A percentile compares a stretch with the other conserved stretches of the same genome.
phyloP scores from a whole-genome alignment of 768 basidiomycete genomes.

The Calocera cornea region DNA sequence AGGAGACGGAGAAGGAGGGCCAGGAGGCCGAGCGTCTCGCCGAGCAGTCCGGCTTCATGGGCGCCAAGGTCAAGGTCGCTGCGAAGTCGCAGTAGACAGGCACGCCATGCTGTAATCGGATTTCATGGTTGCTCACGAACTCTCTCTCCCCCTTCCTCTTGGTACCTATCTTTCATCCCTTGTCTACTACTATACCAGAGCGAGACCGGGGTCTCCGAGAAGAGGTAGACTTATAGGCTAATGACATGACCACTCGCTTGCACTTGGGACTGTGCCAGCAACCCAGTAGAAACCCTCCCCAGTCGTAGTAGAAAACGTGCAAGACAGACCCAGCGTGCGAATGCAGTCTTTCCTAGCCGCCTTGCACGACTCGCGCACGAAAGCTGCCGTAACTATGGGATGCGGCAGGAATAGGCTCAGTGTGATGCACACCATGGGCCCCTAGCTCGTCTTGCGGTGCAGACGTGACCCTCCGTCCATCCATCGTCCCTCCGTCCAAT shows the following conservation, averaged over 20 bases:
- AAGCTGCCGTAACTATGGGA: no score
- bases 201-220: neutral
- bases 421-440: no score
- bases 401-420: no score
- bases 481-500: neutral
- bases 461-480: neutral
- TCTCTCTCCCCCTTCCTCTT: neutral
- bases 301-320: no score
- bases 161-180: neutral
- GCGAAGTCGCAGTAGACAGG: neutral
- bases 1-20: conserved; percentile 62
- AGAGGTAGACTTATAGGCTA: neutral
- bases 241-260: neutral
- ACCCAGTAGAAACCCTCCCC: no score
- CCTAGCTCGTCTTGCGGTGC: no score
- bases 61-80: neutral
- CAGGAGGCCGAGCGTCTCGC: conserved; percentile 46
- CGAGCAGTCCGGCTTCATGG: conserved; percentile 15
- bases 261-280: neutral
- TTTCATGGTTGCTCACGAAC: neutral
- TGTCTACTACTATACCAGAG: neutral
- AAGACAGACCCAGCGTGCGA: no score
- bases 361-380: no score
- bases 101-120: neutral
- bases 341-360: no score